Conservation (phyloP, 1,284 basidiomycete species). For the Volvariella volvacea region DNA sequence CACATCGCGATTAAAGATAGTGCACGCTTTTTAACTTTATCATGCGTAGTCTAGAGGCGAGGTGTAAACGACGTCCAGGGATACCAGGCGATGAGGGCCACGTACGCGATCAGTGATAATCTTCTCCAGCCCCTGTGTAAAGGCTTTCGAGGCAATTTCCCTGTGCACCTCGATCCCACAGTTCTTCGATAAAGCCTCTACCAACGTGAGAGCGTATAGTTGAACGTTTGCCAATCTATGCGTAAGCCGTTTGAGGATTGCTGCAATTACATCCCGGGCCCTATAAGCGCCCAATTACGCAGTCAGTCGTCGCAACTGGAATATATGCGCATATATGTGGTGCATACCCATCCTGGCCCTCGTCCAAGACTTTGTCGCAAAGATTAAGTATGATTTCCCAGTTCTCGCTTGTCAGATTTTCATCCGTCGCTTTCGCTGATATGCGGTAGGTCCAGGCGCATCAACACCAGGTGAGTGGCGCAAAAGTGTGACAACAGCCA, state of each 20-base stretch:
- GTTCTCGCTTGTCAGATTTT: constrained; percentile 90
- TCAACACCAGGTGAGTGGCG: too few relatives aligned
- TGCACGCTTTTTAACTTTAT: constrained; percentile 78
- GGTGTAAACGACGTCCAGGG: background rate
- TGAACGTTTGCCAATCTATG: constrained; percentile 98
- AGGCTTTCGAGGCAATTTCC: constrained; percentile 86
- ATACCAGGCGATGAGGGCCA: constrained; percentile 10
- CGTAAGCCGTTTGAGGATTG: constrained; percentile 84
- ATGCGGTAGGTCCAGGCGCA: background rate
- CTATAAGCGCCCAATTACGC: constrained; percentile 33
- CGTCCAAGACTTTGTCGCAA: constrained; percentile 94
- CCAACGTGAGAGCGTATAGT: constrained; percentile 84
- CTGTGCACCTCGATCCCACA: constrained; percentile 76
- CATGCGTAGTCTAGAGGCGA: constrained; percentile 69
- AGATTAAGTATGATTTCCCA: constrained; percentile 94
- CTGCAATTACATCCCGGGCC: constrained; percentile 79
- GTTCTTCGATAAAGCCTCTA: constrained; percentile 90
- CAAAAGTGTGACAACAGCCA: background rate
- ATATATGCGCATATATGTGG: background rate
- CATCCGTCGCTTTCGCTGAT: constrained; percentile 88
- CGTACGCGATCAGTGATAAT: constrained; percentile 84
- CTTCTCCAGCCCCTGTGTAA: constrained; percentile 84
- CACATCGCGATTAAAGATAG: constrained; percentile 77
- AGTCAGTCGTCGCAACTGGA: background rate
- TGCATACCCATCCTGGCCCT: constrained; percentile 75